Evolutionary conservation across 1,284 basidiomycete species (phyloP), one percentile per base, ranked within the genome.

Genomic region (Peniophora sp.): DNA sequence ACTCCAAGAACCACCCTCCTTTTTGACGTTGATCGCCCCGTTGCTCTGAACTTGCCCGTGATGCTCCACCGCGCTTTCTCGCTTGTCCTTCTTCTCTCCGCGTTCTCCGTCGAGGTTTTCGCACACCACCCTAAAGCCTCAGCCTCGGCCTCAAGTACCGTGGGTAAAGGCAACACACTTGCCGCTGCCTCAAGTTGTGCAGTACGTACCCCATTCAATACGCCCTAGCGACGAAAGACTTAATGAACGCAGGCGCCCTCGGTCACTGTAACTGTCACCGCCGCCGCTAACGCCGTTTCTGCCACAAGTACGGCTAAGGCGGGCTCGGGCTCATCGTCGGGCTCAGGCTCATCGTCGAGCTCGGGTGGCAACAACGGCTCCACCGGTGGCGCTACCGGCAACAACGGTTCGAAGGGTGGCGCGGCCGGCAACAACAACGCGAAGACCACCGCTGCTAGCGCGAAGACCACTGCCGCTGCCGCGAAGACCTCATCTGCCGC

Each of bases 301-400:
- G 20, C 43, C 14, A 45, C 23, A 5, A 20, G 5, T 45, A 24
- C 23, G 10, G 43, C 43, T 11, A 45, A 20, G 20, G 5, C 20
- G 9, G n/a, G 20, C 12, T 17, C 37, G 37, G 37, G 8, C 15
- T 41, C 37, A 8, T 32, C 27, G 12, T 6, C 27, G 12, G 12
- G 37, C 37, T 20, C 37, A 41, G 15, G 34, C 34, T n/a, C 10
- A n/a, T 36, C 10, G n/a, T n/a, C 34, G 10, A 36, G 51, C 49
- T 48, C 47, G 23, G 50, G 48, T 50, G 37, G n/a, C 35, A 55
- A 52, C 49, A 46, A 51, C n/a, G 53, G 41, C 37, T 41, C 37
- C 8, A 41, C n/a, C 37, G 18, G 37, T n/a, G 37, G 37, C n/a
- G 15, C 37, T n/a, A 17, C 37, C 18, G 37, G n/a, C 15, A 41